Evolutionary conservation across 371 early-diverging fungal species (phyloP), one percentile per base, ranked within the genome.

Genomic region (Mortierella sp.): DNA sequence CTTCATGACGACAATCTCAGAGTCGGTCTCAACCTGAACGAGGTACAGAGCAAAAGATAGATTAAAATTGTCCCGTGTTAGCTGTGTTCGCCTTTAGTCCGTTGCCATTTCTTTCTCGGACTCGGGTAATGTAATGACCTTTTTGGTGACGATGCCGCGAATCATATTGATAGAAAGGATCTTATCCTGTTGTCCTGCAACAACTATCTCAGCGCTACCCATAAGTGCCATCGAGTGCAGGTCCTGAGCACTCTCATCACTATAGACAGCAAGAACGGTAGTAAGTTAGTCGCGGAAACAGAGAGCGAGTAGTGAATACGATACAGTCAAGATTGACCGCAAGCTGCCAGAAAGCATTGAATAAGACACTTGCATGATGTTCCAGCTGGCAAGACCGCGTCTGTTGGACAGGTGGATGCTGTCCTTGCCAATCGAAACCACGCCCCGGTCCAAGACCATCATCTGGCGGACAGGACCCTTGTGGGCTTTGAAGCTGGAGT

Each of bases 371-470:
- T 76, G 87, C 92, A 84, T 84, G 42, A 89, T 76, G 62, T 81
- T 91, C 90, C 91, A 93, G 72, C 86, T 85, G 19, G 84, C 86
- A 15, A 92, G 56, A 17, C 94, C 94, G 54, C 92, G 82, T 63
- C 92, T 73, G 66, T 86, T 84, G 30, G 88, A 83, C 79, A 89
- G 83, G 56, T 90, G 87, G 17, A 93, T 79, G 56, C 86, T 87
- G 49, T 85, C 87, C 26, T 88, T 86, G 54, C 88, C 89, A 23
- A 91, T 72, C 15, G 88, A 90, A 58, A 89, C 85, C 7, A 94
- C 73, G 1, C 92, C 93, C 54, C 86, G 81, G 50, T 92, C 92
- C 28, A 80, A 80, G 6, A 87, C 79, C 66, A 89, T 79, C 61
- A 92, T 84, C 66, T 92, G 91, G 15, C 88, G 84, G 11, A 91